Base-by-base conservation (phyloP, 106 monocot species). In the Acorus gramineus region DNA sequence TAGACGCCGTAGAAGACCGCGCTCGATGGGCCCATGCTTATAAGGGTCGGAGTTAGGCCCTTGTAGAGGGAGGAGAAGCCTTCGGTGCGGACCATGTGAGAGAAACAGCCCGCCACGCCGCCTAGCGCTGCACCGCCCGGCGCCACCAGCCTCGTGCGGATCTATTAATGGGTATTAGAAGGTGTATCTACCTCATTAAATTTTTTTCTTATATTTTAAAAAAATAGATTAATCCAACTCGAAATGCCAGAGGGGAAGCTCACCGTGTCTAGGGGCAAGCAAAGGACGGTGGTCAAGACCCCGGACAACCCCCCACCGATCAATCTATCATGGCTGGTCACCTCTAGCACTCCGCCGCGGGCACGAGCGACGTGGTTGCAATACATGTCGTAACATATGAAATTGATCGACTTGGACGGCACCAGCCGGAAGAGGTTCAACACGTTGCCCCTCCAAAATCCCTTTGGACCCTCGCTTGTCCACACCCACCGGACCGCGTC, bases 61-160 rank as follows among this genome's bases (percentile, higher is more conserved):
- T 79, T 86, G 85, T 86, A 81, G 11, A 86, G 85, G n/a, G 85
- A 81, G 49, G 73, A 46, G 73, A 81, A 78, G 49, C 85, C 85
- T 52, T 86, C 78, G 1, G 66, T 73, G 7, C 49, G 54, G 54
- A 86, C 67, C 74, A 86, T 81, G 66, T 73, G 70, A 50, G 45
- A 62, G 75, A 81, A 70, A 76, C 75, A 78, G 3, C 81, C 81
- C 0, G 46, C 55, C 7, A 81, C 70, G 0, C 81, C 81, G 44
- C 81, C 85, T 49, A 86, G 59, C 8, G 59, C 66, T 50, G 69
- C 75, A 5, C 81, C 85, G 3, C 76, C 81, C 0, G 81, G 66
- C 4, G 85, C 81, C 3, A 76, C 50, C 60, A 86, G n/a, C 59
- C 79, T 72, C 45, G 85, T 86, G 14, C 78, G 46, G 5, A 86